Conservation (phyloP, 371 early-diverging fungal genomes). For the Saksenaea vasiformis region DNA sequence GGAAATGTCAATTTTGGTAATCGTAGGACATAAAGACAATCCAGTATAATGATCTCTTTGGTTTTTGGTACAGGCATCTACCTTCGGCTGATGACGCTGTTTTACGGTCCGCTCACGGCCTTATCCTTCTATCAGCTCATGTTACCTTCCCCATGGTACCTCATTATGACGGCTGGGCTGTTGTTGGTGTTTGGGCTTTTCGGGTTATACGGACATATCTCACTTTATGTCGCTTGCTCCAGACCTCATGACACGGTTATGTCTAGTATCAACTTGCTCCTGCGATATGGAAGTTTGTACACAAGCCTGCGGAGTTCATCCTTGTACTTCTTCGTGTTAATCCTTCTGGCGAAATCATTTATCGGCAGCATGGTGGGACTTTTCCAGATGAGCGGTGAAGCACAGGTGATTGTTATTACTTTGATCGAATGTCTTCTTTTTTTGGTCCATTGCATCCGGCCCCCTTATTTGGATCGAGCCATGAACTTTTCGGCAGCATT, state of each 20-base stretch:
- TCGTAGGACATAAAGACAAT: not conserved
- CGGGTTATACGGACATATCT: conserved; percentile 34
- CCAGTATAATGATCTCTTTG: not conserved
- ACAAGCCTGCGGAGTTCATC: conserved; percentile 48
- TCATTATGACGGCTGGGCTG: conserved; percentile 32
- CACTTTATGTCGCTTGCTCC: conserved; percentile 33
- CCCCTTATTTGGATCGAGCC: conserved; percentile 32
- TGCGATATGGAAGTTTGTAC: conserved; percentile 55
- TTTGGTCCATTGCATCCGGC: conserved; percentile 14
- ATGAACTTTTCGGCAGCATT: conserved; percentile 30
- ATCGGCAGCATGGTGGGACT: conserved; percentile 18
- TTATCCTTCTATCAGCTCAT: conserved; percentile 44
- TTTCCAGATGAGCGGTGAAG: conserved; percentile 11
- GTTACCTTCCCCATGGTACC: conserved; percentile 37
- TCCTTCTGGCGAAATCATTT: conserved; percentile 13
- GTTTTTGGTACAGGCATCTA: conserved; percentile 27
- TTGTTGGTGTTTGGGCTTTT: conserved; percentile 31
- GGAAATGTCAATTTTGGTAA: conserved; percentile 9
- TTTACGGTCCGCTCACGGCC: conserved; percentile 36
- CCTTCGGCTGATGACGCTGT: conserved; percentile 30
- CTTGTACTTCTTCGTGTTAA: conserved; percentile 46
- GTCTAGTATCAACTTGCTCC: conserved; percentile 44
- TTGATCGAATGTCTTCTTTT: conserved; percentile 24
- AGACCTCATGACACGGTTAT: conserved; percentile 39
- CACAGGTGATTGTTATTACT: conserved; percentile 22